Evolutionary conservation across 371 early-diverging fungal species (phyloP), one percentile per base, ranked within the genome.

Genomic region (Lichtheimia corymbifera): DNA sequence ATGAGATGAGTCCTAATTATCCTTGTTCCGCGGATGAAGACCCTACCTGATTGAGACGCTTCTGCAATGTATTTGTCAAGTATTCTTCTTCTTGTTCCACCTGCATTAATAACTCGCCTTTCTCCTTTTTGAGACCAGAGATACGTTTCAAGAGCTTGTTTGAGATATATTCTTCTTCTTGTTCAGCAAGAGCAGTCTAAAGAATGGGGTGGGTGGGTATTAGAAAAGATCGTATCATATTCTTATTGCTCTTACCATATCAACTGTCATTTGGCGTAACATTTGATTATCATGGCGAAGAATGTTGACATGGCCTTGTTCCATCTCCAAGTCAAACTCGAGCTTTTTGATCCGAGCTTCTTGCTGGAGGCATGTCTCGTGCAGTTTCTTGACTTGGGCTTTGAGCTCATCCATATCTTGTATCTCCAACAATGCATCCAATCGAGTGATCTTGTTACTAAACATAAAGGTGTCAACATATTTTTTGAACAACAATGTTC

Each of bases 51-150:
- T 76, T 84, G 51, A 93, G 61, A 58, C 88, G 89, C 63, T 86
- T 86, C 67, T 91, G 91, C 24, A 93, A 70, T 63, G 83, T 87
- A 61, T 89, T 89, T 5, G 91, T 89, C 35, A 90, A 64, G 61
- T 85, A 90, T 62, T 90, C 90, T 60, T 90, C 90, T 57, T 90
- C 90, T 63, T 87, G 88, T 50, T 90, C 90, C 0, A 90, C 87
- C 58, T 88, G 85, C 27, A 84, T 61, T 52, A 88, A 67, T 5
- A 90, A 58, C 47, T 88, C 86, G 3, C 85, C 84, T 60, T 90
- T 88, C 73, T 88, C 88, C 61, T 88, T 86, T 63, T 90, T 88
- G 9, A 90, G 73, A 4, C 83, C 83, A 14, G 85, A 78, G 27
- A 90, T 88, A 11, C 85, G 79, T 62, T 87, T 87, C 50, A 90